Evolutionary conservation across 176 grass and related monocot genomes (phyloP).

Genomic region (Oryza officinalis): DNA sequence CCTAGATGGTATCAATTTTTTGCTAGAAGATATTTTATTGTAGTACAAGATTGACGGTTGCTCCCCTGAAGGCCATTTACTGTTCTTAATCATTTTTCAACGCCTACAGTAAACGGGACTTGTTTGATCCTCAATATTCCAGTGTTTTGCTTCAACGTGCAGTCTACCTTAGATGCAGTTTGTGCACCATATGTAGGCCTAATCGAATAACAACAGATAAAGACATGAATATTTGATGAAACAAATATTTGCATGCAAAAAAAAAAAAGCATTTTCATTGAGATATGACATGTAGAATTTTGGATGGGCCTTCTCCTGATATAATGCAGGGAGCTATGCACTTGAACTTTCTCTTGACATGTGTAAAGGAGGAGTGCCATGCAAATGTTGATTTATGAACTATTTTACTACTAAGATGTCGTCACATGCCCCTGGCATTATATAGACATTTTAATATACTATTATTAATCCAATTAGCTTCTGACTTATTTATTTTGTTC

Average conservation of each 20-base stretch:
- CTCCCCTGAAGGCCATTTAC: not conserved
- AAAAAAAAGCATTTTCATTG: not conserved
- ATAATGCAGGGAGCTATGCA: slow-evolving; percentile 6
- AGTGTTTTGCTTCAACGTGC: not conserved
- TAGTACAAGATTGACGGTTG: not conserved
- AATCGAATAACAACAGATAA: not conserved
- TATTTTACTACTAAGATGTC: not conserved
- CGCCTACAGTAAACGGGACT: not conserved
- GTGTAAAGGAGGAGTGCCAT: not conserved
- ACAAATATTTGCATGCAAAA: not conserved
- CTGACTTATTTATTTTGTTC: slow-evolving; percentile 7
- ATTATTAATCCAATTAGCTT: not conserved
- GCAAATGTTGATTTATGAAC: not conserved
- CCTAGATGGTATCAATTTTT: not conserved
- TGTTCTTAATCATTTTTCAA: not conserved
- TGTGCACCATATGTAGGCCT: not conserved
- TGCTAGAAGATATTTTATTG: not conserved
- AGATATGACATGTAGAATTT: not conserved
- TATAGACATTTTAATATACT: not conserved
- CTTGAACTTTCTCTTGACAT: not conserved
- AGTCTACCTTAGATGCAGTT: not conserved
- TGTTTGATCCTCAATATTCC: not conserved
- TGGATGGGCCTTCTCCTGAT: not conserved
- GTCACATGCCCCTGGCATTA: not conserved
- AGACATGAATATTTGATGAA: not conserved